Conservation (phyloP, 2,329 filamentous ascomycete genomes). For the Aureobasidium sp. region DNA sequence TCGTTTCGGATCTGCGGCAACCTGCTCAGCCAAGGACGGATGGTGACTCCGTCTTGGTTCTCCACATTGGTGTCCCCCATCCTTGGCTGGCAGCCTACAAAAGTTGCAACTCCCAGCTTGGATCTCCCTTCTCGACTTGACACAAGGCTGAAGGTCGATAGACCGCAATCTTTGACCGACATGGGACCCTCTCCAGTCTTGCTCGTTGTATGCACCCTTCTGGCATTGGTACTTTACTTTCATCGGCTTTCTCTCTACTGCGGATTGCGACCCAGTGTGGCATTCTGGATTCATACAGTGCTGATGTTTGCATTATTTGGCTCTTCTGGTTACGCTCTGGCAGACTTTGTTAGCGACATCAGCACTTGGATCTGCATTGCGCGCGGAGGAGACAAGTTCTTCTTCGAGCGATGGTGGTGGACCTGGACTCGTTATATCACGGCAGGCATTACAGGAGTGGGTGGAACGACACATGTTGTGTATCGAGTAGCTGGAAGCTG, state of each 20-base stretch:
- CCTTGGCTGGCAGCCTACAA: background rate
- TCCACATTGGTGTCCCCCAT: background rate
- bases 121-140: background rate
- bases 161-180: background rate
- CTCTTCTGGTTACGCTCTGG: background rate
- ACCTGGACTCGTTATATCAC: background rate
- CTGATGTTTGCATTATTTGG: background rate
- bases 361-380: background rate
- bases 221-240: background rate
- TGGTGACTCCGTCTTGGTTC: background rate
- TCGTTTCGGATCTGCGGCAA: background rate
- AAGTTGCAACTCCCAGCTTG: no score
- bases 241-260: background rate
- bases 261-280: background rate
- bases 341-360: background rate
- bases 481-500: background rate
- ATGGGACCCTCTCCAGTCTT: background rate
- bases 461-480: background rate
- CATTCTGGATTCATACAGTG: background rate
- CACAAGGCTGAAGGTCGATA: background rate
- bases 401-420: background rate
- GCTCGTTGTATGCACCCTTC: background rate
- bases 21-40: background rate
- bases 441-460: background rate
- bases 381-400: background rate